Evolutionary conservation across 2,329 filamentous ascomycete genomes (phyloP), one percentile per base, ranked within the genome.

Genomic region (Epichloe festucae): DNA sequence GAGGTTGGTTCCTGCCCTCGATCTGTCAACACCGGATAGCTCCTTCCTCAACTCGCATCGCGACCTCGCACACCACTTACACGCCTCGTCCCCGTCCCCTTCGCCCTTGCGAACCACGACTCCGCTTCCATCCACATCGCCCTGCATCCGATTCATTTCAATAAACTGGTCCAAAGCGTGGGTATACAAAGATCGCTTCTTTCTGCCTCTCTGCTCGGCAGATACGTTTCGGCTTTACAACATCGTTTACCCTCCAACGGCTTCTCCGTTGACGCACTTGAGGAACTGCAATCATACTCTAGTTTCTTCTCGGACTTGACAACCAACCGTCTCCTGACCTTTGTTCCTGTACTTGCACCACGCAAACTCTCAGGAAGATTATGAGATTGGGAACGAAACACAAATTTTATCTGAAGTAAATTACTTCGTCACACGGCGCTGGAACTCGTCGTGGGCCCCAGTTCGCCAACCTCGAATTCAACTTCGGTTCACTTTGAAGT

Each of bases 401-500:
- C 15, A 7, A 41, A 27, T 44, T 50, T 34, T 2, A 50, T 47
- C 34, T 47, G 44, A 48, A 46, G 39, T 50, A 50, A 21, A 23
- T 42, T 42, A 34, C 39, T 21, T 34, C 39, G 52, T 53, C 40
- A 45, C 44, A 50, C 52, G 11, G 35, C 7, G 11, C 35, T 31
- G 11, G 23, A 40, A 35, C 27, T 45, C 23, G 44, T 46, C 41
- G 50, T 55, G 50, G 38, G 45, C 34, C 31, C 31, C 46, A 12
- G 36, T 41, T 38, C 46, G 44, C 51, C 48, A 49, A 46, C 41
- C 27, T 39, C 19, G 23, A 7, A 15, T 31, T 55, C 55, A 56
- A 41, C 48, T 54, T 51, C 51, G 51, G 51, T 51, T 58, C 56
- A 58, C 54, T 46, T 55, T 51, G 46, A 44, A 48, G 36, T 57